phyloP scores from a whole-genome alignment of 768 basidiomycete genomes.

The Boletus rubropictus region DNA sequence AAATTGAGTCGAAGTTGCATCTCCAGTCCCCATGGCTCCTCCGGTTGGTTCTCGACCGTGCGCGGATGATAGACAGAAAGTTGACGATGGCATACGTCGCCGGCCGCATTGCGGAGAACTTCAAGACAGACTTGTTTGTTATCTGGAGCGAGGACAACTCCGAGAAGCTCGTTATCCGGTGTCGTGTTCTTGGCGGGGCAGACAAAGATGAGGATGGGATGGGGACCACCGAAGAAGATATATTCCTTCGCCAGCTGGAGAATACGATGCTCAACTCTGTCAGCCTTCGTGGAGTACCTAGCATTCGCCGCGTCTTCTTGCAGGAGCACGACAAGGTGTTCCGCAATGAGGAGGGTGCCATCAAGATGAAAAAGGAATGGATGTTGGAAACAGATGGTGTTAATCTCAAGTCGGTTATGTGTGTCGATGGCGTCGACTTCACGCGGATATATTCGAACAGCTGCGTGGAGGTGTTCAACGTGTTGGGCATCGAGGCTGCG shows the following conservation, averaged over 20 bases:
- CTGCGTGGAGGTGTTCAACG: slow-evolving; percentile 90
- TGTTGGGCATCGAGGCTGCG: slow-evolving; percentile 95
- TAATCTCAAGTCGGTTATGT: slow-evolving; percentile 93
- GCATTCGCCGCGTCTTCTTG: slow-evolving; percentile 91
- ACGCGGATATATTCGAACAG: slow-evolving; percentile 94
- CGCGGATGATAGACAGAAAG: slow-evolving; percentile 97
- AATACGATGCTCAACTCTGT: slow-evolving; percentile 95
- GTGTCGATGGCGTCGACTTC: slow-evolving; percentile 92
- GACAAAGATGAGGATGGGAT: slow-evolving; percentile 83
- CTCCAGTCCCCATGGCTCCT: slow-evolving; percentile 96
- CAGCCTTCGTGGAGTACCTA: slow-evolving; percentile 86
- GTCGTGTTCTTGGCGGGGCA: slow-evolving; percentile 79
- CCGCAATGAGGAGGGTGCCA: slow-evolving; percentile 57
- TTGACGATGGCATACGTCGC: slow-evolving; percentile 94
- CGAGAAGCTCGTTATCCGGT: slow-evolving; percentile 94
- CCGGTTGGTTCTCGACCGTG: slow-evolving; percentile 92
- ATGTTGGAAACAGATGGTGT: slow-evolving; percentile 95
- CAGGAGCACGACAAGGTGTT: slow-evolving; percentile 77
- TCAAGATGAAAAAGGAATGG: slow-evolving; percentile 75
- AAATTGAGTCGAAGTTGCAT: slow-evolving; percentile 84
- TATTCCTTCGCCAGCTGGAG: slow-evolving; percentile 93
- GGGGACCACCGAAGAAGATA: slow-evolving; percentile 81
- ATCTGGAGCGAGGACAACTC: slow-evolving; percentile 99
- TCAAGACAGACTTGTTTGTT: slow-evolving; percentile 94
- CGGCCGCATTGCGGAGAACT: slow-evolving; percentile 86